Evolutionary conservation across 2,329 filamentous ascomycete genomes (phyloP), one percentile per base, ranked within the genome.

Genomic region (Coniella vitis): DNA sequence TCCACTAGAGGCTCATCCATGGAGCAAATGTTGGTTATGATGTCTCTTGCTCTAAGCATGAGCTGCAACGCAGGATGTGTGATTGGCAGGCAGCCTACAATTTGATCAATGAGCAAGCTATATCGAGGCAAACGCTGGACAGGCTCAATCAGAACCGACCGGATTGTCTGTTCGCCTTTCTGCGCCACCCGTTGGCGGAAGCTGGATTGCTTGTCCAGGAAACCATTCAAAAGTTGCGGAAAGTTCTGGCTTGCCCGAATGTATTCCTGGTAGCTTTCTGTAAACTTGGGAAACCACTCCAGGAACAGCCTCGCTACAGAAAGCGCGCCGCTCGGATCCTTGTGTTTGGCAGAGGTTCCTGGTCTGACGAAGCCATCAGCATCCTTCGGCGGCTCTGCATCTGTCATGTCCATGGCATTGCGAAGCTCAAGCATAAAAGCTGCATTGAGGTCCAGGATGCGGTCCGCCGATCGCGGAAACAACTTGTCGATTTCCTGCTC

Each of bases 11-110:
- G 86, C 62, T 69, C 86, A 59, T 96, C 91, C 69, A 96, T 84
- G 14, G 91, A 94, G 66, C 93, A 98, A 38, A 98, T 98, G 47
- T 95, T 93, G 17, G 90, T 90, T 56, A 98, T 90, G 46, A 95
- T 87, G 63, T 97, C 93, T 56, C 91, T 79, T 0, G 93, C 90
- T 62, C 89, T 90, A 37, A 96, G 78, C 68, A 98, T 84, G 3
- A 78, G 76, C 56, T 86, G 84, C 46, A 95, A 75, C 0, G 90
- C 90, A 3, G 90, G 87, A 63, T 97, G 90, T 8, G 86, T 83
- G 44, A 90, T 80, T 4, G 91, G 90, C 16, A 97, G 76, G 53
- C 86, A 90, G 56, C 84, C 83, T 41, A 93, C 80, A 61, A 98
- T 96, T 60, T 94, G 90, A 69, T 98, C 93, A 58, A 98, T 97